A percentile compares a stretch with the other conserved stretches of the same genome.
These are phyloP conservation scores for Thalassiosira oceanica DNA, from an alignment of 352 stramenopile genomes.

Conservation along the genomic window DNA sequence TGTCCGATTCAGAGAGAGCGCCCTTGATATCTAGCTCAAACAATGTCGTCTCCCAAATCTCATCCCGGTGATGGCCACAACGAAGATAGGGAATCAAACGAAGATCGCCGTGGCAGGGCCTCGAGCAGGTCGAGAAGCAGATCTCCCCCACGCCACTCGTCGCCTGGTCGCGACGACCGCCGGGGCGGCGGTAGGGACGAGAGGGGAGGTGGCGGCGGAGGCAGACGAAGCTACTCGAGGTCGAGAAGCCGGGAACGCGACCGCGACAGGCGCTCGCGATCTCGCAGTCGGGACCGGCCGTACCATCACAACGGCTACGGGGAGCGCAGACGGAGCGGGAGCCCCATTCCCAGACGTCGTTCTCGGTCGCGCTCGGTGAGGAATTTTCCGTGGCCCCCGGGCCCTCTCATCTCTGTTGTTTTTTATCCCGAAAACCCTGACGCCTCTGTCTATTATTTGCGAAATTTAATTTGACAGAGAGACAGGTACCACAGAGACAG, in stretches of 20 bases:
- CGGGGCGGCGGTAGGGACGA: background rate
- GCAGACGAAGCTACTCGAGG: constrained; percentile 63
- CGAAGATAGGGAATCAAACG: too few relatives aligned
- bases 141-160: background rate
- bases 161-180: background rate
- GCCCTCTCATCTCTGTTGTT: constrained; percentile 2
- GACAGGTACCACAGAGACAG: constrained; percentile 27
- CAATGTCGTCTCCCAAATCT: too few relatives aligned
- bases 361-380: constrained; percentile 33
- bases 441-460: background rate
- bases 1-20: too few relatives aligned
- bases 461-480: too few relatives aligned
- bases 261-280: constrained; percentile 13
- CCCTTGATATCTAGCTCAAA: too few relatives aligned
- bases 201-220: constrained; percentile 46
- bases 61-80: too few relatives aligned
- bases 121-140: background rate
- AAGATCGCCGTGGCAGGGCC: background rate
- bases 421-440: background rate
- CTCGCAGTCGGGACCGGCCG: constrained; percentile 30
- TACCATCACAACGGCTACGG: constrained; percentile 1
- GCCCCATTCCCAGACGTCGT: constrained; percentile 24
- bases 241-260: constrained; percentile 48
- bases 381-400: background rate
- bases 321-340: constrained; percentile 21